phyloP scores from a whole-genome alignment of 202 grass and related monocot genomes.

The Schoenoplectus triqueter region DNA sequence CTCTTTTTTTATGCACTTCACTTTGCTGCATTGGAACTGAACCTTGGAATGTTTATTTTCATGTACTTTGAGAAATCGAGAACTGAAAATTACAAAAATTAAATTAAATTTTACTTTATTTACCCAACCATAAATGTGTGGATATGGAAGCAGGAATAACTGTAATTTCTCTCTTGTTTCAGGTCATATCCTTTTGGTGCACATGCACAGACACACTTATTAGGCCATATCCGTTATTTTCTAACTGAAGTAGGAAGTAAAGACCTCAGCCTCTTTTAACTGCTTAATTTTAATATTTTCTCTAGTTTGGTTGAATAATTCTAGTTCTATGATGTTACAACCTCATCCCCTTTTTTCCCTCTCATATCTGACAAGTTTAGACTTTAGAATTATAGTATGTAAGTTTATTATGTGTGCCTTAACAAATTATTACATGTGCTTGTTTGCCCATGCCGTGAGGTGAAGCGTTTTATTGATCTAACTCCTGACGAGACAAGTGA shows the following conservation, averaged over 20 bases:
- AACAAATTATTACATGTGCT: constrained; percentile 76
- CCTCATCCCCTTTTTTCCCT: neutral
- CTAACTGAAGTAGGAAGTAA: neutral
- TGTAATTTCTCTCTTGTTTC: constrained; percentile 17
- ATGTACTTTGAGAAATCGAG: neutral
- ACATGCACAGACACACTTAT: neutral
- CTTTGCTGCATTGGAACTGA: neutral
- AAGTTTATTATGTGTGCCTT: constrained; percentile 47
- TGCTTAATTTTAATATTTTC: neutral
- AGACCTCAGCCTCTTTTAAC: neutral
- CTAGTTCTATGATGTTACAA: neutral
- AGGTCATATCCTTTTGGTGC: constrained; percentile 40
- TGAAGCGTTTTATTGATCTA: constrained; percentile 79
- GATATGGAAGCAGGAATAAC: neutral
- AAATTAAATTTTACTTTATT: too few relatives aligned
- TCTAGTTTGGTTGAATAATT: neutral
- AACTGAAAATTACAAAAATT: neutral
- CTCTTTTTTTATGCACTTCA: neutral
- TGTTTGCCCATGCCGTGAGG: constrained; percentile 76
- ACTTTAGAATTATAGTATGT: neutral
- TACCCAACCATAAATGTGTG: too few relatives aligned
- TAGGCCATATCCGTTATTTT: neutral
- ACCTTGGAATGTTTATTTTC: neutral
- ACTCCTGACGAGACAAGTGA: constrained; percentile 75
- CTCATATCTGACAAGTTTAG: neutral